These are phyloP conservation scores for Golubevia sp. DNA, from an alignment of 1,284 basidiomycete species.

Conservation along the genomic window DNA sequence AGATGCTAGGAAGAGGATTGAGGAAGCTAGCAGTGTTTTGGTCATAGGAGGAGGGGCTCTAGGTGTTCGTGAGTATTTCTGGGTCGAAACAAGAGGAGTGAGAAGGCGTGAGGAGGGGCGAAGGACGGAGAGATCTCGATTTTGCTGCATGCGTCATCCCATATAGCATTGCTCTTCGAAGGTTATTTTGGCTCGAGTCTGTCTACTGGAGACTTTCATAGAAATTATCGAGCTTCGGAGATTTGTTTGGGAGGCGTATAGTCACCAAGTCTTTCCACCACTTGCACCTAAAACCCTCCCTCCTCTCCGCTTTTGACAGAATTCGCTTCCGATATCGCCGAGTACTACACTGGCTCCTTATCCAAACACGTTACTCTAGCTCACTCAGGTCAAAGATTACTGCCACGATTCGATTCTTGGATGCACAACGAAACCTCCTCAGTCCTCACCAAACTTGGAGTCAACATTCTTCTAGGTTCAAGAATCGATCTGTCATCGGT, in stretches of 20 bases:
- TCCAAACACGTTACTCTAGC: slow-evolving; percentile 22
- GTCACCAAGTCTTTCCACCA: no score
- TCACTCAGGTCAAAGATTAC: slow-evolving; percentile 14
- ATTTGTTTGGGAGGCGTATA: no score
- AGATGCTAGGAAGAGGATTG: slow-evolving; percentile 20
- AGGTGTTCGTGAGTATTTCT: slow-evolving; percentile 15
- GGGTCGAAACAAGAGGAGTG: neutral
- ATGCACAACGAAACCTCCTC: slow-evolving; percentile 21
- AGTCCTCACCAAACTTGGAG: slow-evolving; percentile 12
- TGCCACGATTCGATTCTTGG: slow-evolving; percentile 27
- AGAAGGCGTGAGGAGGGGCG: neutral
- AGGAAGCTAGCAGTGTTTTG: slow-evolving; percentile 14
- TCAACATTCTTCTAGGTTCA: slow-evolving; percentile 16
- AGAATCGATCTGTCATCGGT: slow-evolving; percentile 15
- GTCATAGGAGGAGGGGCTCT: slow-evolving; percentile 23
- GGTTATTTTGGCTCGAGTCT: no score
- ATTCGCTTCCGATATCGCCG: slow-evolving; percentile 24
- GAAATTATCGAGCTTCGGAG: no score
- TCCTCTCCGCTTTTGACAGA: slow-evolving; percentile 1
- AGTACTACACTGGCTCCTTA: slow-evolving; percentile 12
- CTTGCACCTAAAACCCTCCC: neutral
- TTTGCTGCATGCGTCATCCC: no score
- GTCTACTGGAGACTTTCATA: no score
- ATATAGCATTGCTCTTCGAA: no score
- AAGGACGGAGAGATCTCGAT: neutral